Percentiles rank a stretch among this genome's conserved stretches.
Conservation (phyloP, 257 asterid species). For the Ligustrum vulgare region DNA sequence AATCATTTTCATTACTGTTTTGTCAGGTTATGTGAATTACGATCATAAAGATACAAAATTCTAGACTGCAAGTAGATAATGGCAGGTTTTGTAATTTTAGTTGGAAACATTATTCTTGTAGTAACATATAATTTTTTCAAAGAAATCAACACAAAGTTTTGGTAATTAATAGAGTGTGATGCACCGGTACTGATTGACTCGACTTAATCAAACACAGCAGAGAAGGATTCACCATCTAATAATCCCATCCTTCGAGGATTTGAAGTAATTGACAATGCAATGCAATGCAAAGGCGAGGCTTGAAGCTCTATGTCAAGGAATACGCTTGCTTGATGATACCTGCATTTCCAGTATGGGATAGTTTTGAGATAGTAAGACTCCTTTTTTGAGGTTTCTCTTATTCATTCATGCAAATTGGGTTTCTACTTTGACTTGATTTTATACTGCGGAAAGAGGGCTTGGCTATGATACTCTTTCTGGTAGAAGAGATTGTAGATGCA, state of each 20-base stretch:
- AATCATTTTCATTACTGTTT: constrained; percentile 86
- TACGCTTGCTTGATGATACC: constrained; percentile 68
- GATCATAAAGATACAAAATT: no score
- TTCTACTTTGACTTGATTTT: no score
- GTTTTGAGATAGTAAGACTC: constrained; percentile 55
- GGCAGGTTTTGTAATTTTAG: no score
- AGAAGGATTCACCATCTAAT: constrained; percentile 73
- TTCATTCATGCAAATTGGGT: not conserved
- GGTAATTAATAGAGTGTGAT: constrained; percentile 71
- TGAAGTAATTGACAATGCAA: constrained; percentile 61
- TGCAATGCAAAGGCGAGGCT: constrained; percentile 54
- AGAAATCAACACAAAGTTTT: no score
- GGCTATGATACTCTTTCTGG: constrained; percentile 66
- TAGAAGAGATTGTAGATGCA: no score
- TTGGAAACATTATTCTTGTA: no score
- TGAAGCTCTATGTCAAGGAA: constrained; percentile 51
- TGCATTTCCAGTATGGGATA: constrained; percentile 80
- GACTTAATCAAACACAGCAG: constrained; percentile 51
- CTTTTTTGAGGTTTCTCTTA: no score
- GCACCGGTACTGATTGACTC: constrained; percentile 79
- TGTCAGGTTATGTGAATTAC: constrained; percentile 48
- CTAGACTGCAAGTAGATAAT: no score
- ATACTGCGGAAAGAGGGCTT: constrained; percentile 50
- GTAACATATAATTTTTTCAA: no score
- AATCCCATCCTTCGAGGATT: constrained; percentile 75